Base-by-base conservation (phyloP, 2,329 filamentous ascomycete genomes). In the Pseudogymnoascus sp. region DNA sequence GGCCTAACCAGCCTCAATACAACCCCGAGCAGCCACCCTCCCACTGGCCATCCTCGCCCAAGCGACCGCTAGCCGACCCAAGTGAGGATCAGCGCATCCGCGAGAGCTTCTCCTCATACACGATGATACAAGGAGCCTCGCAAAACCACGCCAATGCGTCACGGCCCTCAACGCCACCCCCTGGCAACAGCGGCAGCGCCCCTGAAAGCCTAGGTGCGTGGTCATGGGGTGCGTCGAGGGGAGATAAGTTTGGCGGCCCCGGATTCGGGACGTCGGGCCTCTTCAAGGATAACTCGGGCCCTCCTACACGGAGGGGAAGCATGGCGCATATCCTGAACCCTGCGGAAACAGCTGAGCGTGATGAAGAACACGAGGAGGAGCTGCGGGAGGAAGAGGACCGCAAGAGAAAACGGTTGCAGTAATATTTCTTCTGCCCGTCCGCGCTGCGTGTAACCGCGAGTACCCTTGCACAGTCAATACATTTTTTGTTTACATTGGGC, bases 311-410 rank as follows among this genome's bases (percentile, higher is more conserved):
- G 63, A 79, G 86, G 65, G 86, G 84, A 26, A 89, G 86, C 70
- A 89, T 89, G 86, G 86, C 86, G 5, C 88, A 86, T 68, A 89
- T 89, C 23, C 78, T 89, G 0, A 89, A 89, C 68, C 87, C 86
- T 5, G 84, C 86, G 12, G 86, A 88, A 68, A 88, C 86, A 1
- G 83, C 82, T 1, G 86, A 89, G 73, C 75, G 85, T 65, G 83
- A 83, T 11, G 85, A 86, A 64, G 86, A 88, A 64, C 82, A 84
- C 18, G 85, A 86, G 54, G 86, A 88, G 71, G 86, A 88, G 64
- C 79, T 85, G 64, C 77, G 79, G 23, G 78, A 79, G 62, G 74
- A 75, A 60, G 84, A 86, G 18, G 84, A 87, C 64, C 78, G 86
- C 65, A 88, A 88, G 73, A 79, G 85, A 64, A 87, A 87, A 73